These are phyloP conservation scores for Ettlia oleoabundans DNA, from an alignment of 139 green algal genomes.

Conservation along the genomic window DNA sequence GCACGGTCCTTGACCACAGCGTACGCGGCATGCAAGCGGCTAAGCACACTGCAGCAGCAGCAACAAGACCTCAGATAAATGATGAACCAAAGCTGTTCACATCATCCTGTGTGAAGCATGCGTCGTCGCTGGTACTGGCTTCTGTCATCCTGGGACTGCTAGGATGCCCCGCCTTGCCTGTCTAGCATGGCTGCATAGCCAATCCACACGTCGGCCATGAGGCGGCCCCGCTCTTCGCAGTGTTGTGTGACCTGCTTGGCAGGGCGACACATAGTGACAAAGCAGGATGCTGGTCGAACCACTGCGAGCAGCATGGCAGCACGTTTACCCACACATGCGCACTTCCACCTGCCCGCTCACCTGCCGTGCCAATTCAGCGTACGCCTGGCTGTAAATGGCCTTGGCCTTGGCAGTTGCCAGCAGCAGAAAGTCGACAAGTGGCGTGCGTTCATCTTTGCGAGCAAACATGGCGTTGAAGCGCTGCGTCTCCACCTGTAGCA, in stretches of 20 bases:
- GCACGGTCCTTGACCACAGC: slow-evolving; percentile 19
- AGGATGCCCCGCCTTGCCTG: too few species aligned
- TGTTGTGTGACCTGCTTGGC: slow-evolving; percentile 9
- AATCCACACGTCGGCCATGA: slow-evolving; percentile 31
- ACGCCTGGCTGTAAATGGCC: slow-evolving; percentile 19
- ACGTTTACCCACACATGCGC: too few species aligned
- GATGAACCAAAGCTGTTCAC: too few species aligned
- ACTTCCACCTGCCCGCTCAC: not conserved
- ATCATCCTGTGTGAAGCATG: too few species aligned
- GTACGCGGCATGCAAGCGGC: slow-evolving; percentile 22
- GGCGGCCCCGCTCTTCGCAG: slow-evolving; percentile 28
- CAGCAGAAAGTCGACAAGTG: slow-evolving; percentile 35
- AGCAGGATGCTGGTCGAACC: not conserved
- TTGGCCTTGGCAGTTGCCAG: slow-evolving; percentile 16
- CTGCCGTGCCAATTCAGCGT: slow-evolving; percentile 23
- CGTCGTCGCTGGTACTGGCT: too few species aligned
- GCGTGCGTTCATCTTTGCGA: slow-evolving; percentile 17
- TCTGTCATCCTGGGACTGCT: too few species aligned
- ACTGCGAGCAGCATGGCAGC: too few species aligned
- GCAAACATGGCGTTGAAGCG: slow-evolving; percentile 31
- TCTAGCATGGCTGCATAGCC: slow-evolving; percentile 28
- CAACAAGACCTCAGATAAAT: not conserved
- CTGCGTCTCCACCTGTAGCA: slow-evolving; percentile 32
- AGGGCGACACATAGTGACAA: not conserved
- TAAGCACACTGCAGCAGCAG: slow-evolving; percentile 21